Base-by-base conservation (phyloP, 495 filamentous ascomycete genomes). In the Tuber indicum region DNA sequence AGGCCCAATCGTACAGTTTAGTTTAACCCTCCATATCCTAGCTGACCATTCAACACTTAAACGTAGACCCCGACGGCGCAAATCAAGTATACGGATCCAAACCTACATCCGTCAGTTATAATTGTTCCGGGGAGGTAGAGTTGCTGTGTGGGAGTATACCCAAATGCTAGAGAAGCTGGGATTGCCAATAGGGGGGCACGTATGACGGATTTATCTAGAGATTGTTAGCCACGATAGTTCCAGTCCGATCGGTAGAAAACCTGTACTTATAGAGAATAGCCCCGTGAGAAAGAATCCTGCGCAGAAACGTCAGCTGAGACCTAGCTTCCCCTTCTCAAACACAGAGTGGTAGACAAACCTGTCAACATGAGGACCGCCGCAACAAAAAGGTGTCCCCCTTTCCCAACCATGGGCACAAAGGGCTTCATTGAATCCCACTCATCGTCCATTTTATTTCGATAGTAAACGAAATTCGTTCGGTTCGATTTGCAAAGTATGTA, bases 41-140 rank as follows among this genome's bases (percentile, higher is more conserved):
- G 69, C 41, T 78, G 47, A 44, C 19, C 14, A 58, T 73, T 52
- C 85, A 86, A 86, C 84, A 75, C 46, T 87, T 90, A 99, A 85
- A 99, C 96, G 91, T 99, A 99, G 83, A 99, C 96, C 83, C 96
- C 96, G 84, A 94, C 96, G 39, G 94, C 96, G 85, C 96, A 99
- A 84, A 99, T 98, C 91, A 97, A 95, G 87, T 93, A 97, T 36
- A 98, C 94, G 70, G 95, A 92, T 78, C 96, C 96, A 84, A 98
- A 94, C 66, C 96, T 99, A 66, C 26, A 14, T 8, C 58, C 26
- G 58, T 66, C 58, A 66, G 58, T n/a, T 36, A 36, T 36, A 36
- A 66, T 66, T 36, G 14, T 12, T 36, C 14, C 26, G 76, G 46
- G 82, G 83, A 71, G 23, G 16, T 3, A 14, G 3, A 17, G 46